Evolutionary conservation across 805 yeast species (phyloP), one percentile per base, ranked within the genome.

Genomic region (Saccharomycopsis selenospora): DNA sequence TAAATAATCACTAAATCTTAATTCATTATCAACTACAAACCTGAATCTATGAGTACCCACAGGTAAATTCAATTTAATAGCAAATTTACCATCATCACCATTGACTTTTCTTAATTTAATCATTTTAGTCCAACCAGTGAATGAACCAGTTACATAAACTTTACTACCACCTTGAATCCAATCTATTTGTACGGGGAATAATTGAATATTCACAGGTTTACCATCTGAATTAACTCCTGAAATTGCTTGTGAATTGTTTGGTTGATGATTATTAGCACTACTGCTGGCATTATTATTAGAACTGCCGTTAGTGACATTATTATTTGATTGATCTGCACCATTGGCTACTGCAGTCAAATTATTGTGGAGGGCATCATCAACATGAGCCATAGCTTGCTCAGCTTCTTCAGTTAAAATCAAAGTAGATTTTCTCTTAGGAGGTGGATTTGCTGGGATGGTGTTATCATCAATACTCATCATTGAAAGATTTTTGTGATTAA

Each of bases 81-180:
- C 71, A 58, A 82, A 82, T 33, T 72, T 70, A 20, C 73, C 73
- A 56, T 80, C 72, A n/a, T 67, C 79, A 56, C 79, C 71, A 11
- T 65, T 65, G 8, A 68, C 79, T 7, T 69, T 70, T 26, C 74
- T 74, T 58, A 93, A 69, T 36, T 95, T 95, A 60, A 91, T 90
- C 98, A 93, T 91, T 66, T 90, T 91, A 56, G 96, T 73, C 98
- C 99, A 93, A 3, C 96, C 96, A 0, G 99, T 93, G 66, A 91
- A 91, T 0, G 97, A 85, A 44, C 99, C 99, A 29, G 97, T 93
- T 11, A 91, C 96, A 63, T 89, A 93, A 2, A 93, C 98, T 59
- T 85, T 85, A 44, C 77, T 77, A 52, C 99, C 99, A n/a, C 98
- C 98, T 65, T 91, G 96, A 14, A 80, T 81, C 99, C 99, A 91